Conservation (phyloP, 2,329 filamentous ascomycete genomes). For the Fusarium sterilihyphosum region DNA sequence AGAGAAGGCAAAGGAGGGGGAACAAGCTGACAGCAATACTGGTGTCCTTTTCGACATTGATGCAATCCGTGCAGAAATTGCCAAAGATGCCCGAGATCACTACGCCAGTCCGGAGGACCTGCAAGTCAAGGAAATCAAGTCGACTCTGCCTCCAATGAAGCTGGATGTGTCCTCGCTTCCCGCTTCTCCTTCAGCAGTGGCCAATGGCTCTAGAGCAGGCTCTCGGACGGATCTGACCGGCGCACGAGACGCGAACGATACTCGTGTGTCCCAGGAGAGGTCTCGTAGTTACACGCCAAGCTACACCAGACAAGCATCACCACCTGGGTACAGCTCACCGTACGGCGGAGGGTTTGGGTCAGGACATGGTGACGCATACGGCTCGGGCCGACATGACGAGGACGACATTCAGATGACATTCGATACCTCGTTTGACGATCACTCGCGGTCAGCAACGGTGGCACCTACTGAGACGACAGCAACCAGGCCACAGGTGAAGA, state of each 20-base stretch:
- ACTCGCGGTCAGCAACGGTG: constrained; percentile 29
- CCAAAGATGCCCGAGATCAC: constrained; percentile 70
- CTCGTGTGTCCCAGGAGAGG: constrained; percentile 33
- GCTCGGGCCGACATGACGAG: constrained; percentile 47
- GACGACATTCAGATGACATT: constrained; percentile 76
- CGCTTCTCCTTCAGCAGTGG: constrained; percentile 35
- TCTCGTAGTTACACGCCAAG: constrained; percentile 37
- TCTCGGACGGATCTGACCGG: constrained; percentile 28
- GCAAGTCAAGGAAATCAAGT: constrained; percentile 82
- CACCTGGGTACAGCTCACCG: constrained; percentile 34
- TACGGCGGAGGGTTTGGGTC: constrained; percentile 33
- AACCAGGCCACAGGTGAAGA: constrained; percentile 45
- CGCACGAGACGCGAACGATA: constrained; percentile 40
- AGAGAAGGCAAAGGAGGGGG: constrained; percentile 47
- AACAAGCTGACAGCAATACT: constrained; percentile 58
- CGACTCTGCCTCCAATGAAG: constrained; percentile 90
- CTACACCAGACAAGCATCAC: constrained; percentile 30
- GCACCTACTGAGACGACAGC: constrained; percentile 47
- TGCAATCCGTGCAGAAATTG: constrained; percentile 87
- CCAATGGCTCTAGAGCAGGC: constrained; percentile 27
- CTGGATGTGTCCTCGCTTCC: constrained; percentile 64
- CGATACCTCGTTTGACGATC: constrained; percentile 68
- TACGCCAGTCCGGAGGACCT: constrained; percentile 57
- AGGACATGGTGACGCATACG: constrained; percentile 35
- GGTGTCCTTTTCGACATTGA: constrained; percentile 93